phyloP scores from a whole-genome alignment of 176 grass and related monocot species.

The Ananas comosus region DNA sequence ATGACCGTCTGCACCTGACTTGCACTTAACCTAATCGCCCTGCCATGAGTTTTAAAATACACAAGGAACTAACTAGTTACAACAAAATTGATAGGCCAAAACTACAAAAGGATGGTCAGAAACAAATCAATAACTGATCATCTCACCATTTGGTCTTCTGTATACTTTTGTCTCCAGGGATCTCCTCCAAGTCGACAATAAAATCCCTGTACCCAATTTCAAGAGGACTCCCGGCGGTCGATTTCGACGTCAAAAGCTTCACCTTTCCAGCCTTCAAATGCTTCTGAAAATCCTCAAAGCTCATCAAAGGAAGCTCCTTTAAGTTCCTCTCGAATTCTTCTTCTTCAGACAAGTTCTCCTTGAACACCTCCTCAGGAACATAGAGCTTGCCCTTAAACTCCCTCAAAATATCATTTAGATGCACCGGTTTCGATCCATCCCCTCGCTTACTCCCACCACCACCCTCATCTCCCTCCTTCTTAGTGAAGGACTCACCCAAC shows the following conservation, averaged over 20 bases:
- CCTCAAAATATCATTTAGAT: constrained; percentile 25
- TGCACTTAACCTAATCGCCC: constrained; percentile 16
- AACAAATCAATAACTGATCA: not conserved
- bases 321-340: constrained; percentile 21
- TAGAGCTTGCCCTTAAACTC: constrained; percentile 26
- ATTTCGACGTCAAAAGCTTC: constrained; percentile 18
- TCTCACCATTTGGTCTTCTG: constrained; percentile 30
- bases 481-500: not conserved
- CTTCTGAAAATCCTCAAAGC: constrained; percentile 27
- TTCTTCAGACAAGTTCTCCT: constrained; percentile 20
- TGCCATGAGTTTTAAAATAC: constrained; percentile 2
- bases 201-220: constrained; percentile 20
- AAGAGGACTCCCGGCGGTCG: not conserved
- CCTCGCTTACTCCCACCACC: not conserved
- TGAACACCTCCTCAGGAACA: constrained; percentile 28
- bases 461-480: constrained; percentile 7
- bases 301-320: constrained; percentile 20
- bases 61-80: not conserved
- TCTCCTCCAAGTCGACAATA: constrained; percentile 33
- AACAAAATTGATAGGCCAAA: not conserved
- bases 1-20: constrained; percentile 17
- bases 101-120: not conserved
- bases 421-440: not conserved
- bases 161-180: constrained; percentile 26
- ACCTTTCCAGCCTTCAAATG: constrained; percentile 22